A percentile compares a stretch with the other conserved stretches of the same genome.
Conservation (phyloP, 140 eudicot species). For the Bidens hawaiensis region DNA sequence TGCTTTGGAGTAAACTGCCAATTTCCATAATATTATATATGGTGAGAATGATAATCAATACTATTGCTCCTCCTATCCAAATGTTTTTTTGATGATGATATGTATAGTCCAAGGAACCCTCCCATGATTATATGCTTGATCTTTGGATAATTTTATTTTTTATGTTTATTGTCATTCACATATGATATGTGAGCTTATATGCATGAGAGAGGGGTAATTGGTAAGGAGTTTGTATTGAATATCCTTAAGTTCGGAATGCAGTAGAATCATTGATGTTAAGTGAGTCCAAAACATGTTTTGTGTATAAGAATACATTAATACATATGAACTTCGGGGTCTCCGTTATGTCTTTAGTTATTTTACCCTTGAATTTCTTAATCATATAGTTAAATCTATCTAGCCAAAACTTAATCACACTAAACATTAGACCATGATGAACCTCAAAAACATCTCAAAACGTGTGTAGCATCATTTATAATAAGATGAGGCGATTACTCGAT, state of each 20-base stretch:
- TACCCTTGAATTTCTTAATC: conserved; percentile 20
- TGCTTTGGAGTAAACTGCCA: conserved; percentile 38
- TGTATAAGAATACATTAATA: conserved; percentile 2
- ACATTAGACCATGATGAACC: conserved; percentile 9
- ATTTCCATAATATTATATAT: conserved; percentile 40
- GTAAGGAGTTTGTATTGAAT: conserved; percentile 17
- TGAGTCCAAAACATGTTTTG: conserved; percentile 19
- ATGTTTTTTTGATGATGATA: conserved; percentile 30
- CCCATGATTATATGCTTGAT: conserved; percentile 37
- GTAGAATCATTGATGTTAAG: conserved; percentile 11
- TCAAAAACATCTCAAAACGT: no score
- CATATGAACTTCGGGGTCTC: conserved; percentile 24
- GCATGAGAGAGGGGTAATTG: conserved; percentile 19
- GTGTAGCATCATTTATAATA: no score
- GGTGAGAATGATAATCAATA: conserved; percentile 42
- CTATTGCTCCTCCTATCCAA: conserved; percentile 44
- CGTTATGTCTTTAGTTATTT: conserved; percentile 23
- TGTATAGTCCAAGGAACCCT: conserved; percentile 29
- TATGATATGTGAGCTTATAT: conserved; percentile 7
- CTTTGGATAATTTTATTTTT: conserved; percentile 10
- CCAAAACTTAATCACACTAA: conserved; percentile 26
- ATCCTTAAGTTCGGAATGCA: conserved; percentile 33
- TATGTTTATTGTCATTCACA: conserved; percentile 2
- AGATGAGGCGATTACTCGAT: no score
- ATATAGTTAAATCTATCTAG: conserved; percentile 1